Base-by-base conservation (phyloP, 169 alveolate genomes). In the Plasmodium adleri region DNA sequence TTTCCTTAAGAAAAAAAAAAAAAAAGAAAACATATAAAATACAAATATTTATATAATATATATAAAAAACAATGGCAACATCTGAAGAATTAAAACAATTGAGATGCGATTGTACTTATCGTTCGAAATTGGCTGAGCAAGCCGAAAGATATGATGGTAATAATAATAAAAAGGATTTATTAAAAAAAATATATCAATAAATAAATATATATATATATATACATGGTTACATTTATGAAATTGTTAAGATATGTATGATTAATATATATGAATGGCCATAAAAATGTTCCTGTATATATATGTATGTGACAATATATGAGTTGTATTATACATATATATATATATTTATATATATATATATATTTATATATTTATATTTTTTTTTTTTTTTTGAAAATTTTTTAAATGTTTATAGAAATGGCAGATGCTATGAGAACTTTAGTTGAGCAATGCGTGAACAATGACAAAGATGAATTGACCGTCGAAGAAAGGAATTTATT, bases 81-180 rank as follows among this genome's bases (percentile, higher is more conserved):
- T 47, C 88, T 22, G 91, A 85, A 52, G 91, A 85, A 24, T 85
- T 85, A 72, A 72, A 71, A 54, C 91, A 80, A 26, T 93, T 93
- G 90, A 91, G 96, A 59, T 86, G 90, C n/a, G 93, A 92, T 88
- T 90, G 94, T 52, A 95, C 94, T 58, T 96, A 95, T 86, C 94
- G 94, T 74, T 98, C 99, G 73, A 98, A 98, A 95, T 97, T 99
- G 74, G 99, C 99, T 13, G 99, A 99, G 95, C 99, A 99, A 95
- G 99, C 99, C 47, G 99, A 98, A 94, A 98, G 99, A 94, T 99
- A 98, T 94, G 99, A 99, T 88, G 99, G 99, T 92, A 98, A 96
- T 60, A 60, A 47, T 28, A 67, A n/a, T 26, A 20, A 47, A n/a
- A 10, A 20, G 26, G 5, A 60, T n/a, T 15, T 54, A 15, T 9